A percentile compares a stretch with the other conserved stretches of the same genome.
phyloP scores from a whole-genome alignment of 139 green algal species.

The Nannochloris sp. region DNA sequence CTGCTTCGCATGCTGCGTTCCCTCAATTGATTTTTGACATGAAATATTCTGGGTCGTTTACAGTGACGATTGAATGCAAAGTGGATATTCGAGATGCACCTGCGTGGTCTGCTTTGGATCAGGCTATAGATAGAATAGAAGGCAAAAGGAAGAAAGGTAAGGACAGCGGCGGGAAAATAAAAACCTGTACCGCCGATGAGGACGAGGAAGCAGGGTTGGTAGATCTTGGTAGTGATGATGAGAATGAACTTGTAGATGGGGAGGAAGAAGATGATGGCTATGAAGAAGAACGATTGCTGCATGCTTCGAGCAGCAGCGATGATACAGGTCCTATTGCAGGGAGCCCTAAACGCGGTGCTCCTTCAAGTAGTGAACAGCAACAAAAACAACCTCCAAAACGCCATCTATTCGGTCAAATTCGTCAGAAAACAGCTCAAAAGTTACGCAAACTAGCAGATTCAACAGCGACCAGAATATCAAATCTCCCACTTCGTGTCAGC shows the following conservation, averaged over 20 bases:
- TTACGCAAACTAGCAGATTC: slow-evolving; percentile 25
- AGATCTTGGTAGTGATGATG: not conserved
- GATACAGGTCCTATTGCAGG: no score
- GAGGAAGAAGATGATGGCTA: no score
- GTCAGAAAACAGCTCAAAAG: slow-evolving; percentile 1
- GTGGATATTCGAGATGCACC: slow-evolving; percentile 37
- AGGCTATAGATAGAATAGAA: slow-evolving; percentile 20
- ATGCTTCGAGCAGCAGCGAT: no score
- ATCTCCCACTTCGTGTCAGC: slow-evolving; percentile 36
- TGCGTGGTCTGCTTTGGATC: slow-evolving; percentile 35
- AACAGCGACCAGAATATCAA: slow-evolving; percentile 29
- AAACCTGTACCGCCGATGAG: not conserved
- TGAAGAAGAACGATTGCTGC: not conserved
- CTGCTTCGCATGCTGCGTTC: slow-evolving; percentile 21
- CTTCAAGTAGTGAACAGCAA: not conserved
- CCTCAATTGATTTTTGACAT: slow-evolving; percentile 47
- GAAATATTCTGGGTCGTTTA: slow-evolving; percentile 33
- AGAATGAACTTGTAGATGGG: not conserved
- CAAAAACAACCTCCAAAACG: no score
- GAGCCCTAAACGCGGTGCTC: no score
- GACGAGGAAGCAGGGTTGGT: not conserved
- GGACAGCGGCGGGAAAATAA: not conserved
- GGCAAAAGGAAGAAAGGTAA: not conserved
- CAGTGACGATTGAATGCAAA: slow-evolving; percentile 34
- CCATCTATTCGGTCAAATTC: slow-evolving; percentile 3